Conservation (phyloP, 176 grass and related monocot genomes). For the Cenchrus americanus region DNA sequence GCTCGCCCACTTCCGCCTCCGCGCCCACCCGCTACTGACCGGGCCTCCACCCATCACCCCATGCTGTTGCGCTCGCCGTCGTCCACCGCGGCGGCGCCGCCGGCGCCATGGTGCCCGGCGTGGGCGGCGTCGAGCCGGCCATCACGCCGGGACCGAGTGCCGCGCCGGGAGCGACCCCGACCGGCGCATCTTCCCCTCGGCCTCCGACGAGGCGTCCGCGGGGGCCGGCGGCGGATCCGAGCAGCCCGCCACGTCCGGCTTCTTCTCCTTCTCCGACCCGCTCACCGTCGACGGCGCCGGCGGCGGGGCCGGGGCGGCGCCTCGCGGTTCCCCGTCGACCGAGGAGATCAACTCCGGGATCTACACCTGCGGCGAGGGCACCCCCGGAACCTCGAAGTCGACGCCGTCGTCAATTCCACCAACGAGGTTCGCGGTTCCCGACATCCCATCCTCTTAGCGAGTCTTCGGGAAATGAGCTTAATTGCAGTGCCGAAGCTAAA, state of each 20-base stretch:
- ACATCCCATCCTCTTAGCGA: background rate
- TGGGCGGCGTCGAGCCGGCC: conserved; percentile 64
- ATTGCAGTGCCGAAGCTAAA: too few species aligned
- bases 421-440: conserved; percentile 75
- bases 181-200: conserved; percentile 43
- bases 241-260: conserved; percentile 13
- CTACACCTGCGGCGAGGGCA: conserved; percentile 89
- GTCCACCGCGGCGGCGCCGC: background rate
- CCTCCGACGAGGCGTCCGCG: background rate
- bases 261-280: conserved; percentile 71
- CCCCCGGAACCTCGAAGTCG: conserved; percentile 91
- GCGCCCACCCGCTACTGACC: background rate
- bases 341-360: conserved; percentile 92
- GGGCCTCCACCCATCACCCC: background rate
- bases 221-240: conserved; percentile 38
- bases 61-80: conserved; percentile 52
- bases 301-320: conserved; percentile 2
- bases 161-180: conserved; percentile 91
- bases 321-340: conserved; percentile 83
- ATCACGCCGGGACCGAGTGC: conserved; percentile 83
- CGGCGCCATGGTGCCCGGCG: conserved; percentile 33
- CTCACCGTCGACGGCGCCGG: conserved; percentile 57
- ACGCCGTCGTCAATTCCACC: conserved; percentile 93
- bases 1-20: background rate
- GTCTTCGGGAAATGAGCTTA: too few species aligned